A percentile compares a stretch with the other conserved stretches of the same genome.
phyloP scores from a whole-genome alignment of 768 basidiomycete genomes.

The Mycena alexandri region DNA sequence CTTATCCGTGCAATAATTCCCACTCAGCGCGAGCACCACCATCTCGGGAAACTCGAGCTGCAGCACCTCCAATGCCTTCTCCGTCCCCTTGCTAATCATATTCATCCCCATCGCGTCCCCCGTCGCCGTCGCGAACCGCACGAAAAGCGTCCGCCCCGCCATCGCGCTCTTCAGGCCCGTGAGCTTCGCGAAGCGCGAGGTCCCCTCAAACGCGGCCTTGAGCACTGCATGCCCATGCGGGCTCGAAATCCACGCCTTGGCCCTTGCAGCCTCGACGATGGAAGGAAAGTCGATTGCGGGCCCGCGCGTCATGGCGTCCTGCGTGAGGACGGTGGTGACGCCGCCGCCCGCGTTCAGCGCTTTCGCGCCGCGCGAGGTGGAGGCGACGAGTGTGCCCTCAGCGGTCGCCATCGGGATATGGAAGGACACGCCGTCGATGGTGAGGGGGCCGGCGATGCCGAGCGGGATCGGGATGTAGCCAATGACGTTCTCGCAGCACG shows the following conservation, averaged over 20 bases:
- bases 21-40: conserved; percentile 90
- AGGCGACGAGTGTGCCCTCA: conserved; percentile 98
- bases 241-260: conserved; percentile 88
- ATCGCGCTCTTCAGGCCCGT: conserved; percentile 88
- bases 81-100: conserved; percentile 99
- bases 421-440: conserved; percentile 84
- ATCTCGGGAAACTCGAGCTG: conserved; percentile 88
- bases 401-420: conserved; percentile 99
- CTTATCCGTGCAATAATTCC: conserved; percentile 99
- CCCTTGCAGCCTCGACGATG: conserved; percentile 82
- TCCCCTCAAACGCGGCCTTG: conserved; percentile 91
- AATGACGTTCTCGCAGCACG: conserved; percentile 99
- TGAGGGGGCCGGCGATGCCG: conserved; percentile 96
- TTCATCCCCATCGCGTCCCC: conserved; percentile 99
- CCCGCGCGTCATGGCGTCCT: conserved; percentile 98
- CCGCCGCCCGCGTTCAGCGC: conserved; percentile 97
- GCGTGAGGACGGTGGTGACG: conserved; percentile 91
- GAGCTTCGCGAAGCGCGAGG: conserved; percentile 91
- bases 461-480: conserved; percentile 97
- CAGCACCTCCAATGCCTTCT: conserved; percentile 90
- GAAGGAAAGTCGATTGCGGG: conserved; percentile 97
- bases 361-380: conserved; percentile 97
- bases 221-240: conserved; percentile 82
- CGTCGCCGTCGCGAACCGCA: conserved; percentile 93
- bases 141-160: conserved; percentile 93